Evolutionary conservation across 2,329 filamentous ascomycete species (phyloP).

Genomic region (Colletotrichum tanaceti): DNA sequence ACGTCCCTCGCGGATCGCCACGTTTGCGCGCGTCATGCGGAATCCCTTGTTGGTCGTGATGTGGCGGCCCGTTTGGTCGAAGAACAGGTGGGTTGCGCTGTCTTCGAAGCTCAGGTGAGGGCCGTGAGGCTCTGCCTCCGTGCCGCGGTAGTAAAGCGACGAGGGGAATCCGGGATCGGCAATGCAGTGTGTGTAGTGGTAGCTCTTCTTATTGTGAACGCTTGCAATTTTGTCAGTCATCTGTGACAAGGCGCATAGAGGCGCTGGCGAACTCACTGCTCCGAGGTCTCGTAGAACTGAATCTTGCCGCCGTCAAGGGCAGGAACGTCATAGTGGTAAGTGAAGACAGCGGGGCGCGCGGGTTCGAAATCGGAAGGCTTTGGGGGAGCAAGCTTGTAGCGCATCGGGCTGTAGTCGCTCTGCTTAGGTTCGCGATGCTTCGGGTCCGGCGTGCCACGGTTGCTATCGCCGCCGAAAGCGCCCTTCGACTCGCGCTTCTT

Average conservation of each 20-base stretch:
- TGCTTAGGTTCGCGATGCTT: constrained; percentile 54
- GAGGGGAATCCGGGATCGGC: constrained; percentile 89
- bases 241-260: background rate
- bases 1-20: constrained; percentile 87
- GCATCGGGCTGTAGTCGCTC: constrained; percentile 63
- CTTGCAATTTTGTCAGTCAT: constrained; percentile 48
- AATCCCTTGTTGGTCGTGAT: constrained; percentile 94
- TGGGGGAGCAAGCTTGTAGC: constrained; percentile 73
- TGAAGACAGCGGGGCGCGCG: constrained; percentile 67
- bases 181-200: constrained; percentile 90
- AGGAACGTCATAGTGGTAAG: constrained; percentile 64
- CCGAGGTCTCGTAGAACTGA: constrained; percentile 72
- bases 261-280: constrained; percentile 64
- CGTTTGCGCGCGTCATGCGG: constrained; percentile 89
- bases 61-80: constrained; percentile 78
- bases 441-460: constrained; percentile 68
- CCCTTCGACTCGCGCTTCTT: constrained; percentile 76
- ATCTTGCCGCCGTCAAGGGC: constrained; percentile 62
- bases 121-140: constrained; percentile 84
- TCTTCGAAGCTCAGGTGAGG: constrained; percentile 94
- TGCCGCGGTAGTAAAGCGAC: constrained; percentile 88
- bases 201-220: constrained; percentile 76
- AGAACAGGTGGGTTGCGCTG: constrained; percentile 84
- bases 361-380: constrained; percentile 71
- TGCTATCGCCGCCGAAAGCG: constrained; percentile 58